phyloP scores from a whole-genome alignment of 139 green algal genomes.

The Auxenochlorella protothecoides region DNA sequence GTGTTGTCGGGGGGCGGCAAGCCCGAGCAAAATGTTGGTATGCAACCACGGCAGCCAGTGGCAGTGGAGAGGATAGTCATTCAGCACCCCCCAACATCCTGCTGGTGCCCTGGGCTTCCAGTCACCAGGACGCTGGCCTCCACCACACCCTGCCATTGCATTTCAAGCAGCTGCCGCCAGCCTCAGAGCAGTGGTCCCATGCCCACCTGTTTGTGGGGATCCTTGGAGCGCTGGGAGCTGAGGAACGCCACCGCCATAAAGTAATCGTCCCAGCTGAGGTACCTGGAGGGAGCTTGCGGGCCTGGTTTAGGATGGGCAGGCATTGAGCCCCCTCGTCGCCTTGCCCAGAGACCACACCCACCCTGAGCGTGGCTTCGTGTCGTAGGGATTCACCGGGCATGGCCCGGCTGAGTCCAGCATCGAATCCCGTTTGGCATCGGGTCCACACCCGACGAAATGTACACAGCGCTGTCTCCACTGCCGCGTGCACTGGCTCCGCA shows the following conservation, averaged over 20 bases:
- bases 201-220: conserved; percentile 91
- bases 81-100: no score
- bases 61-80: no score
- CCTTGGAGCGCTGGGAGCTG: conserved; percentile 84
- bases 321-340: not conserved
- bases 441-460: no score
- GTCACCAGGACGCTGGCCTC: no score
- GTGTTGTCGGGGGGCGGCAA: no score
- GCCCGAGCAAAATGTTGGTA: no score
- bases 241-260: conserved; percentile 98
- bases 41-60: not conserved
- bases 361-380: conserved; percentile 11
- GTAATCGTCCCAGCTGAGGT: conserved; percentile 96
- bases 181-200: no score
- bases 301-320: not conserved
- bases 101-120: no score
- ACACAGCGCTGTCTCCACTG: no score
- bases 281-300: conserved; percentile 30
- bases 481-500: no score
- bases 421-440: not conserved
- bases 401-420: not conserved
- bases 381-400: conserved; percentile 13
- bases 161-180: no score
- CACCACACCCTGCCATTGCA: no score
- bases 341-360: conserved; percentile 1